A percentile compares a stretch with the other conserved stretches of the same genome.
These are phyloP conservation scores for Aureobasidium sp. DNA, from an alignment of 2,329 filamentous ascomycete species.

Conservation along the genomic window DNA sequence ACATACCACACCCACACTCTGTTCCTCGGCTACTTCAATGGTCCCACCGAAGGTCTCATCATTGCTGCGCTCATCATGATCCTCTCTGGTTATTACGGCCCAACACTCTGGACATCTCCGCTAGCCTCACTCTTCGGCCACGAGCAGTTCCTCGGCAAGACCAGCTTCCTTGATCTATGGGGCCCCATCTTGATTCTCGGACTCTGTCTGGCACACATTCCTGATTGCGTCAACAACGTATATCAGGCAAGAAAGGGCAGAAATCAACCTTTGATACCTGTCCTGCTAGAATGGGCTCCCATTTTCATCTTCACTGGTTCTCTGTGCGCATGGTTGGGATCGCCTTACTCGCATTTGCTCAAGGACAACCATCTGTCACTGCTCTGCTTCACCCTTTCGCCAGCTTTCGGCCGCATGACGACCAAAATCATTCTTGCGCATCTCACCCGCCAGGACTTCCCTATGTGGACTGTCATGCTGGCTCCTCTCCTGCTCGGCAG, in stretches of 20 bases:
- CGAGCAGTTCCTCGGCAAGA: conserved; percentile 57
- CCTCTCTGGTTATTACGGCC: conserved; percentile 79
- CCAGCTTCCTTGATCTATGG: conserved; percentile 84
- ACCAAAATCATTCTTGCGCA: conserved; percentile 99
- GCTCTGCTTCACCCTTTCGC: conserved; percentile 89
- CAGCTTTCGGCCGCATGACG: conserved; percentile 96
- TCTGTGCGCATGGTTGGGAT: conserved; percentile 79
- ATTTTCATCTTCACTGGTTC: conserved; percentile 73
- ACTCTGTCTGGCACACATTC: conserved; percentile 60
- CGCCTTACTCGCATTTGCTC: conserved; percentile 76
- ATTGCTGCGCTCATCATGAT: conserved; percentile 84
- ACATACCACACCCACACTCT: conserved; percentile 98
- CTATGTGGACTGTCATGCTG: conserved; percentile 91
- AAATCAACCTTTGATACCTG: conserved; percentile 66
- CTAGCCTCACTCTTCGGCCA: conserved; percentile 63
- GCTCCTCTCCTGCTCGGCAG: conserved; percentile 81
- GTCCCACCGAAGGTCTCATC: conserved; percentile 89
- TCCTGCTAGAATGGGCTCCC: conserved; percentile 91
- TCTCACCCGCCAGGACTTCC: conserved; percentile 86
- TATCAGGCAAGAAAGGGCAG: conserved; percentile 64
- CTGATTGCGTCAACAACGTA: conserved; percentile 85
- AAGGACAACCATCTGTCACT: conserved; percentile 80
- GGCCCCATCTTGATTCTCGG: conserved; percentile 49
- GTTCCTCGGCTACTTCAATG: conserved; percentile 94
- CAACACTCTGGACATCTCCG: conserved; percentile 74